Base-by-base conservation (phyloP, 805 yeast species). In the Candida pini region DNA sequence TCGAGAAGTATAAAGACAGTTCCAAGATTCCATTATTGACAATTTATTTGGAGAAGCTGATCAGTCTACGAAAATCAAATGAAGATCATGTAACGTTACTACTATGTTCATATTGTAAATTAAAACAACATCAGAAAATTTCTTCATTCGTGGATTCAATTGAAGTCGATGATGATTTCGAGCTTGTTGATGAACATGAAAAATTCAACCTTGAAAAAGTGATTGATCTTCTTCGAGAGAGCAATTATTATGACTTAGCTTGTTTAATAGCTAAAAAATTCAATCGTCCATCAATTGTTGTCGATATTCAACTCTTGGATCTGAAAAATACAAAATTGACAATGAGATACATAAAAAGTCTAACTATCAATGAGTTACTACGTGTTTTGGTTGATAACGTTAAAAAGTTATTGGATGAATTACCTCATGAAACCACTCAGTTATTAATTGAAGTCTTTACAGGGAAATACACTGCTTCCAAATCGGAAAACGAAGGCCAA, bases 381-480 rank as follows among this genome's bases (percentile, higher is more conserved):
- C 63, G 90, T 26, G 78, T 85, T 7, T 61, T 89, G 32, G 39
- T 60, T 6, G 63, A 58, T 18, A 54, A 58, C 29, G 79, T 90
- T 3, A 77, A 84, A 39, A 49, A 60, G 1, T 60, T 90, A 19
- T 64, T 90, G 31, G 83, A 82, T 24, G 53, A 66, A 30, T 60
- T 76, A 25, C 97, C 97, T 0, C 72, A 82, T 38, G 87, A 81
- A 36, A 82, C 95, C 0, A 88, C 96, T 2, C 80, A 80, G 20
- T 59, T 92, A 24, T 64, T 90, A 38, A 88, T 92, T 33, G 81
- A 83, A 19, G 82, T 90, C 0, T 92, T 90, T 53, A 90, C 97
- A 0, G 97, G 97, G 0, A 77, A 74, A 35, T 90, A 81, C 54
- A n/a, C n/a, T n/a, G n/a, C n/a, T n/a, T n/a, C n/a, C n/a, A 63